Conservation (phyloP, 805 yeast genomes). For the Metschnikowia cubensis region DNA sequence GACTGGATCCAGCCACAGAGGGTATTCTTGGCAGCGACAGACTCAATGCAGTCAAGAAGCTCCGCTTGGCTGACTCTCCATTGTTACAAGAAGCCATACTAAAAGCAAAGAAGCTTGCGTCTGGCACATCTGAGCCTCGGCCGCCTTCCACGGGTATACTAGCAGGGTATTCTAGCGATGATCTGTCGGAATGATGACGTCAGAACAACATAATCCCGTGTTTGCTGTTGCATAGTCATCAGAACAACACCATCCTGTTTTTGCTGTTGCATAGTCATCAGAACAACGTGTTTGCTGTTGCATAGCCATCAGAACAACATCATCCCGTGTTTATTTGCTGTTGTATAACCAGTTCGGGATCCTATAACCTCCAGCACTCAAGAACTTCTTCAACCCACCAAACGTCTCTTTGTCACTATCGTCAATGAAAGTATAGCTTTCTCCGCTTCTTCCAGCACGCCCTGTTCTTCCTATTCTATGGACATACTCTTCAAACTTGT, state of each 20-base stretch:
- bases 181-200: slow-evolving; percentile 15
- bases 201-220: too few relatives aligned
- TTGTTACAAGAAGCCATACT: neutral
- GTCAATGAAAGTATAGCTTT: slow-evolving; percentile 68
- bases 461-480: slow-evolving; percentile 98
- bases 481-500: slow-evolving; percentile 73
- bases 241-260: too few relatives aligned
- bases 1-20: neutral
- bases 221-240: too few relatives aligned
- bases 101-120: neutral
- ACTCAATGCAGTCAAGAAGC: neutral
- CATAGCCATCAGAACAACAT: neutral
- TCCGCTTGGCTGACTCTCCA: neutral
- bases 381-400: slow-evolving; percentile 46
- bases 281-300: too few relatives aligned
- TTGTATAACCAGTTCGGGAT: slow-evolving; percentile 26
- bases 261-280: too few relatives aligned
- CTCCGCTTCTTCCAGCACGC: slow-evolving; percentile 82
- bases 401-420: slow-evolving; percentile 52
- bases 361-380: slow-evolving; percentile 33
- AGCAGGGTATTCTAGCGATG: slow-evolving; percentile 30
- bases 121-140: neutral
- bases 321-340: neutral
- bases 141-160: slow-evolving; percentile 9
- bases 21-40: neutral